These are phyloP conservation scores for Macrophomina pseudophaseolina DNA, from an alignment of 2,329 filamentous ascomycete genomes.

Conservation along the genomic window DNA sequence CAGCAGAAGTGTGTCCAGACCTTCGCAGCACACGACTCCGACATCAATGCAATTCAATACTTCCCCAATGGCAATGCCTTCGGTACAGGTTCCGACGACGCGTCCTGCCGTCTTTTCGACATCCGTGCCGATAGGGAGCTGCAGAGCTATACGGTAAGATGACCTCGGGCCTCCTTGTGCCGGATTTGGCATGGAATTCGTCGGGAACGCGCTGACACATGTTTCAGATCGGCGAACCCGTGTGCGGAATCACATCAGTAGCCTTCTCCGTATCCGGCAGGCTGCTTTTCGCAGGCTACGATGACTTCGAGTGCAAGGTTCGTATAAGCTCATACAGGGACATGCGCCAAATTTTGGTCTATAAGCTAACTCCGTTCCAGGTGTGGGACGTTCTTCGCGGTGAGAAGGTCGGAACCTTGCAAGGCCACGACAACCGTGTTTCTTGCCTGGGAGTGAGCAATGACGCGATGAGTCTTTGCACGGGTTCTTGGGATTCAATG, in stretches of 20 bases:
- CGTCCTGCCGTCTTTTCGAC: conserved; percentile 95
- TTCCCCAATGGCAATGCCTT: conserved; percentile 99
- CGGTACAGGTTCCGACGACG: conserved; percentile 96
- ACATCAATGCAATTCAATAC: conserved; percentile 99
- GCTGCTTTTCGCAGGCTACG: conserved; percentile 94
- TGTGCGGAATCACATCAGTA: conserved; percentile 97
- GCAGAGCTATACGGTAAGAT: conserved; percentile 68
- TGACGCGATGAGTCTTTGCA: conserved; percentile 98
- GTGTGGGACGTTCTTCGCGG: conserved; percentile 98
- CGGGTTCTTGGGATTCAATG: conserved; percentile 98
- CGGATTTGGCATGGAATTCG: background rate
- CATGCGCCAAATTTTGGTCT: conserved; percentile 18
- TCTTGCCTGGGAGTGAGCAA: conserved; percentile 99
- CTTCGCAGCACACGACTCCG: conserved; percentile 96
- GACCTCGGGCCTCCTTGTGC: background rate
- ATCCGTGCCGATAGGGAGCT: conserved; percentile 90
- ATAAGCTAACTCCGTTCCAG: conserved; percentile 55
- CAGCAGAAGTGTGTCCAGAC: conserved; percentile 98
- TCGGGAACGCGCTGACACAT: conserved; percentile 19
- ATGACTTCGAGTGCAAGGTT: conserved; percentile 99
- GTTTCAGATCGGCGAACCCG: conserved; percentile 88
- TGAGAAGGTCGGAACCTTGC: conserved; percentile 94
- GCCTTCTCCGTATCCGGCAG: conserved; percentile 96
- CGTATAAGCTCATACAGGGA: conserved; percentile 36
- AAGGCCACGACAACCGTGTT: conserved; percentile 97